These are phyloP conservation scores for Zoysia matrella DNA, from an alignment of 202 grass and related monocot genomes.

Conservation along the genomic window DNA sequence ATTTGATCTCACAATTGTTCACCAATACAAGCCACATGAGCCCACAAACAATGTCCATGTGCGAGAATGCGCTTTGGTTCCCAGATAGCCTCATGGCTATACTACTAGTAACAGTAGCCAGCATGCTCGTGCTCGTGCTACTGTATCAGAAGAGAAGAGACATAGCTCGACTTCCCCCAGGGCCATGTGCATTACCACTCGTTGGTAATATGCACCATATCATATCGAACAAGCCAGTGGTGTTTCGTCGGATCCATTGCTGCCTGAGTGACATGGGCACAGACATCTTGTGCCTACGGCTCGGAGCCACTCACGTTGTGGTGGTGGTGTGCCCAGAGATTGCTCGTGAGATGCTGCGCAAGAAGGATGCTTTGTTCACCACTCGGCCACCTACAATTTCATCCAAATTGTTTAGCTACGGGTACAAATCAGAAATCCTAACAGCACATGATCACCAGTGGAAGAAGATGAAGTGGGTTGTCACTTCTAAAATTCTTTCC, in stretches of 20 bases:
- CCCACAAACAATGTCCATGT: too few relatives aligned
- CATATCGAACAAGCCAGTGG: neutral
- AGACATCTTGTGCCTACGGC: neutral
- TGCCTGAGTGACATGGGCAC: neutral
- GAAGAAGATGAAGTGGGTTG: constrained; percentile 52
- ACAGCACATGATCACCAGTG: constrained; percentile 19
- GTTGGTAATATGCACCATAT: constrained; percentile 3
- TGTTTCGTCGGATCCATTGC: neutral
- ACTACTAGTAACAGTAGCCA: neutral
- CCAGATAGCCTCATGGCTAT: too few relatives aligned
- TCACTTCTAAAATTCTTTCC: constrained; percentile 31
- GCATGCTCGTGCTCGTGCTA: neutral
- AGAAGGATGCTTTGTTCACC: neutral
- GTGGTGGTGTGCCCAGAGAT: neutral
- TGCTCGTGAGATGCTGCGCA: neutral
- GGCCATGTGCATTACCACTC: neutral
- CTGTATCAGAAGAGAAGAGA: neutral
- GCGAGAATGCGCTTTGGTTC: too few relatives aligned
- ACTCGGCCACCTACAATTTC: neutral
- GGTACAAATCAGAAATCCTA: neutral
- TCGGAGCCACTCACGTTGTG: neutral
- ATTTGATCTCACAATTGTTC: too few relatives aligned
- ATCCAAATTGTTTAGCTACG: neutral
- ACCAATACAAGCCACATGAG: too few relatives aligned
- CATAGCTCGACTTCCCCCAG: neutral